A percentile compares a stretch with the other conserved stretches of the same genome.
Evolutionary conservation across 305 asterid genomes (phyloP).

Genomic region (Fraxinus paxiana): DNA sequence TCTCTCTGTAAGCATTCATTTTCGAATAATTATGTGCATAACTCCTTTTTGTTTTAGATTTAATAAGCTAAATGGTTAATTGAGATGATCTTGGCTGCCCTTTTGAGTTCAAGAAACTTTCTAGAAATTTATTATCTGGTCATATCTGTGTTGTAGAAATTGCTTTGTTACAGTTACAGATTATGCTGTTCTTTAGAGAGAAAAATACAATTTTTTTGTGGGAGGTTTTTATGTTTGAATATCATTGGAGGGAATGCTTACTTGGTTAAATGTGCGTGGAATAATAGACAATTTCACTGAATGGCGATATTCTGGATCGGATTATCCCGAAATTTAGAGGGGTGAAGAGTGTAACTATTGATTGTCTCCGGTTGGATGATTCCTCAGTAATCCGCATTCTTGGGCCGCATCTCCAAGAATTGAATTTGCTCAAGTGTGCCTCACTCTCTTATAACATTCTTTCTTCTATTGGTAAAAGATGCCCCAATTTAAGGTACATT

Average conservation of each 20-base stretch:
- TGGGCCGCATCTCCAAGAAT: conserved; percentile 44
- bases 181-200: background rate
- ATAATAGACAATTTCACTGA: conserved; percentile 54
- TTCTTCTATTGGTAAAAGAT: conserved; percentile 39
- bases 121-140: background rate
- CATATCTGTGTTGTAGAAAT: background rate
- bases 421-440: conserved; percentile 67
- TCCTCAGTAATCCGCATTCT: conserved; percentile 39
- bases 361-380: conserved; percentile 55
- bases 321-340: conserved; percentile 36
- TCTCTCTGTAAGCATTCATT: conserved; percentile 52
- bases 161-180: background rate
- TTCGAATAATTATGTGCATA: background rate
- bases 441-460: conserved; percentile 40
- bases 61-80: background rate
- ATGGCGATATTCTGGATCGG: conserved; percentile 38
- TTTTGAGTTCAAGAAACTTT: background rate
- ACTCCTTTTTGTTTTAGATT: background rate
- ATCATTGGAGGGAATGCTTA: conserved; percentile 14
- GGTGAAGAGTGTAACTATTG: conserved; percentile 45
- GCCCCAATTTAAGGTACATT: conserved; percentile 62
- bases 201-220: background rate
- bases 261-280: conserved; percentile 18
- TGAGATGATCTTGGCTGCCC: background rate
- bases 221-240: background rate